Conservation (phyloP, 768 basidiomycete species). For the Coprinopsis cinerea region DNA sequence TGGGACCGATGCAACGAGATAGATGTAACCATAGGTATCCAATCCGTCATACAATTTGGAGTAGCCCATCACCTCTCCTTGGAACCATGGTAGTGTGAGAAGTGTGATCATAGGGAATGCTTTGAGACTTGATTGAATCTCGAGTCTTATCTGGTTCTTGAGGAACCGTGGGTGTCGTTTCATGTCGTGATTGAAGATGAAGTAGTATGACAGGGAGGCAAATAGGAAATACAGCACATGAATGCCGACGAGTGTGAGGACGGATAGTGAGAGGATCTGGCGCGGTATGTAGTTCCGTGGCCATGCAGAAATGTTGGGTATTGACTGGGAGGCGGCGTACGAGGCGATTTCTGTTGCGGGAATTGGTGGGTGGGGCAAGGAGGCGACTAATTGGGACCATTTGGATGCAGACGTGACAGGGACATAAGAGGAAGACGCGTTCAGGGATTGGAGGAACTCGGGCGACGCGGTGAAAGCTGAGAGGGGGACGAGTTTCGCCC, state of each 20-base stretch:
- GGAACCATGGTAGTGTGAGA: constrained; percentile 91
- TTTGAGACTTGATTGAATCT: constrained; percentile 69
- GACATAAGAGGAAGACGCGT: constrained; percentile 31
- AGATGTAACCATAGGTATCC: constrained; percentile 74
- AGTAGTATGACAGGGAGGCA: constrained; percentile 75
- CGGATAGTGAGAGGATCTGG: constrained; percentile 65
- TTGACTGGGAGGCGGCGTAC: constrained; percentile 21
- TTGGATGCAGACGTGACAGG: constrained; percentile 30
- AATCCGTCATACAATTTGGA: constrained; percentile 73
- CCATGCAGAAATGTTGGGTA: constrained; percentile 63
- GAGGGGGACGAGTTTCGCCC: constrained; percentile 67
- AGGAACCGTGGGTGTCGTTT: constrained; percentile 93
- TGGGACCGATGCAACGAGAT: constrained; percentile 60
- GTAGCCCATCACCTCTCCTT: constrained; percentile 84
- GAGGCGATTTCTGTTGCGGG: constrained; percentile 29
- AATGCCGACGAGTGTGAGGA: constrained; percentile 76
- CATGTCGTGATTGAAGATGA: constrained; percentile 93
- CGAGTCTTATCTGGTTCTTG: constrained; percentile 75
- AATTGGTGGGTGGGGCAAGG: constrained; percentile 53
- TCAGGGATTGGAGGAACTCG: constrained; percentile 27
- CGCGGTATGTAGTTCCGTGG: constrained; percentile 78
- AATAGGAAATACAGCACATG: constrained; percentile 84
- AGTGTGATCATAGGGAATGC: constrained; percentile 81
- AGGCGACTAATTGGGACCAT: constrained; percentile 50
- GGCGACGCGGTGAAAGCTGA: constrained; percentile 34